A percentile compares a stretch with the other conserved stretches of the same genome.
Evolutionary conservation across 169 alveolate species (phyloP).

Genomic region (Cyclospora cayetanensis): DNA sequence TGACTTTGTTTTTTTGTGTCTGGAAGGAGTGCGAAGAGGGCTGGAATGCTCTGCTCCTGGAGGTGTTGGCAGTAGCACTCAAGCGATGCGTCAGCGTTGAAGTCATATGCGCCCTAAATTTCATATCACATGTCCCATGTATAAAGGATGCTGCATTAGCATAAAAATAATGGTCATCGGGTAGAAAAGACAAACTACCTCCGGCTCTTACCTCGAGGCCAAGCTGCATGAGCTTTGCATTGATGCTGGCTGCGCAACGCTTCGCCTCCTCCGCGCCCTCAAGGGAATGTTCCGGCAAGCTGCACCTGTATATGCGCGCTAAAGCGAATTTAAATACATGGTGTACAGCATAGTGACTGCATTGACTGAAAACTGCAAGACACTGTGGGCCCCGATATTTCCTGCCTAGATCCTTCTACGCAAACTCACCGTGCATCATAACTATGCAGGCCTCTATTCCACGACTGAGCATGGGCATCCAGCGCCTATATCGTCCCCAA

Average conservation of each 20-base stretch:
- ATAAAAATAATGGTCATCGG: background rate
- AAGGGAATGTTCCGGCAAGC: background rate
- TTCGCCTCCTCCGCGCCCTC: conserved; percentile 24
- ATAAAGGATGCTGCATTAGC: background rate
- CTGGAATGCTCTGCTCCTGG: conserved; percentile 27
- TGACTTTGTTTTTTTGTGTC: no score
- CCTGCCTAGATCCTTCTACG: background rate
- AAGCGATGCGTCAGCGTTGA: conserved; percentile 7
- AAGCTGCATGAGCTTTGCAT: conserved; percentile 26
- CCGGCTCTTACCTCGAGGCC: conserved; percentile 47
- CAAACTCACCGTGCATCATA: conserved; percentile 31
- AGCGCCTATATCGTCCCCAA: conserved; percentile 6
- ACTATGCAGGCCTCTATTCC: conserved; percentile 16
- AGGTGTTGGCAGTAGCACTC: conserved; percentile 29
- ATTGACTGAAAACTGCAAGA: background rate
- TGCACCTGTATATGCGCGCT: background rate
- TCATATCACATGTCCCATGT: background rate
- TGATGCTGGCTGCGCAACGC: conserved; percentile 40
- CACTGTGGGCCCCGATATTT: background rate
- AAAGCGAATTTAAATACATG: no score
- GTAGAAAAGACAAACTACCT: background rate
- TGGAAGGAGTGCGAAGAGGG: no score
- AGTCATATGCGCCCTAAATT: background rate
- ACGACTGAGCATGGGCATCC: conserved; percentile 54
- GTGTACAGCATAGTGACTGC: background rate